Evolutionary conservation across 768 basidiomycete genomes (phyloP), one percentile per base, ranked within the genome.

Genomic region (Mycena kentingensis): DNA sequence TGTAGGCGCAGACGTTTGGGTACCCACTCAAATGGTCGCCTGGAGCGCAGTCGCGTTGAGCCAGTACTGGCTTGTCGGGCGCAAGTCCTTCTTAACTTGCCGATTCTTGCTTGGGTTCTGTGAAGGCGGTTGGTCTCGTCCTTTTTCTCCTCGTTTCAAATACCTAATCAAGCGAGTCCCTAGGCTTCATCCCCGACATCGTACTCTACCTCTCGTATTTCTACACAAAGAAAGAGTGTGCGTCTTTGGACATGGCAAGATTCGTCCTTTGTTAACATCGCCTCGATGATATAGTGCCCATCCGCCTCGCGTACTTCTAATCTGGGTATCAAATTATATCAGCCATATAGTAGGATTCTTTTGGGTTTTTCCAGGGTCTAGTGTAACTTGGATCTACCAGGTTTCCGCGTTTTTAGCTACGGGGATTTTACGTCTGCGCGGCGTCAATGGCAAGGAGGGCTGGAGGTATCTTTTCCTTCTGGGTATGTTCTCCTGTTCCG

Each of bases 281-380:
- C 26, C 21, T 26, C 15, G 21, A 49, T 13, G 5, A 8, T 34
- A 26, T 55, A 82, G 79, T 86, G 0, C 83, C 85, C 3, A 77
- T 86, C 37, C 78, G 87, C n/a, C 72, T 88, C 10, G 84, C 83
- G 1, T 81, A 76, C 60, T 87, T 88, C 73, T n/a, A n/a, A n/a
- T n/a, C n/a, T 89, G 84, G 85, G 73, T 80, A 25, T 81, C 82
- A 4, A 79, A 79, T 63, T 82, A 85, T 47, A 48, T 77, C 2
- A 72, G 79, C 3, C 66, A 77, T 38, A 81, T 88, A 44, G 55
- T 82, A 18, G 75, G 79, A n/a, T n/a, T n/a, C n/a, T n/a, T n/a
- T n/a, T n/a, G n/a, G n/a, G n/a, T n/a, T n/a, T n/a, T n/a, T n/a
- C n/a, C n/a, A n/a, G n/a, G n/a, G n/a, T n/a, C n/a, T n/a, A n/a